Evolutionary conservation across 495 filamentous ascomycete genomes (phyloP), one percentile per base, ranked within the genome.

Genomic region (Penicillium subrubescens): DNA sequence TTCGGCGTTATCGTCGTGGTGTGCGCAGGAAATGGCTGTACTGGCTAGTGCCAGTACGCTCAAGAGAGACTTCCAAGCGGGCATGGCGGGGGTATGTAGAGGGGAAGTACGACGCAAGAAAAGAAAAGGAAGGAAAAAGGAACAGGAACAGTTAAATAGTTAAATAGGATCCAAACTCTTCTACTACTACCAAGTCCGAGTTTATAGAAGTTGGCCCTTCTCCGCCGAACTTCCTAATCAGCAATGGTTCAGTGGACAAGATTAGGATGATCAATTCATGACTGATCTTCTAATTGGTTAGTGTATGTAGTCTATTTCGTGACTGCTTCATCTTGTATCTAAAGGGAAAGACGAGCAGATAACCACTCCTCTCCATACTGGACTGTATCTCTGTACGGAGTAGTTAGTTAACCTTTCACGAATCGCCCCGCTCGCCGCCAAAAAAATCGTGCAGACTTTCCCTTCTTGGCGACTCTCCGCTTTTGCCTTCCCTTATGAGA

Each of bases 361-460:
- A 58, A 44, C 17, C n/a, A 27, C 25, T 27, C 25, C 25, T 4
- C 25, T 27, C 25, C 25, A 27, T 4, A 1, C 25, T 27, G 4
- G 25, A 27, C 25, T 27, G 2, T 27, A 4, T 27, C 25, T 27
- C 25, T 4, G 25, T 27, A 27, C 4, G 5, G 4, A n/a, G 17
- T 44, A 19, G 17, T 17, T 8, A 7, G n/a, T 15, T 37, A 44
- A 44, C n/a, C 17, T 15, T 44, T 10, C n/a, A 21, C 2, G 43
- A 44, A 6, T 44, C 8, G 43, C 43, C 43, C 21, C 21, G 21
- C 37, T 17, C 37, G 8, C 5, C 5, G 5, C 39, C 14, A 17
- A n/a, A 43, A 14, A 48, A 48, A 62, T 82, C 80, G 78, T 79
- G 74, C 72, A 73, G 78, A 81, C 76, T 69, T 82, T 81, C 80